These are phyloP conservation scores for Fagus sylvatica DNA, from an alignment of 306 rosid genomes.

Conservation along the genomic window DNA sequence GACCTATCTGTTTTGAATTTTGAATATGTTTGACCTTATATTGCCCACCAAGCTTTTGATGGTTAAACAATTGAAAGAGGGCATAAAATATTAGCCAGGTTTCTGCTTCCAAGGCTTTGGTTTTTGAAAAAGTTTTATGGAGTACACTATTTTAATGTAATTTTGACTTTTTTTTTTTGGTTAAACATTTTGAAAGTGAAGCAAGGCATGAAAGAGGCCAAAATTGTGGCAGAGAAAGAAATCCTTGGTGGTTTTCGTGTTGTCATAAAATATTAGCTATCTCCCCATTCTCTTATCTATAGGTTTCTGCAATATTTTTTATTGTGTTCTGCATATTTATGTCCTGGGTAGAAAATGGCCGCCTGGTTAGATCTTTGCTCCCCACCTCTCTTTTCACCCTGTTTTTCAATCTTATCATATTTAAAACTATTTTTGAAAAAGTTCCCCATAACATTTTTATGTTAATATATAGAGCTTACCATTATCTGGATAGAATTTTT, in stretches of 20 bases:
- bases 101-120: background rate
- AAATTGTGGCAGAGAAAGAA: conserved; percentile 77
- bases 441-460: background rate
- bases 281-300: conserved; percentile 2
- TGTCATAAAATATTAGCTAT: conserved; percentile 70
- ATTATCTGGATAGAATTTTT: no score
- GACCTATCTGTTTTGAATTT: background rate
- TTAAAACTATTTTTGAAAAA: background rate
- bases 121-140: no score
- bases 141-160: background rate
- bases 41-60: background rate
- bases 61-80: background rate
- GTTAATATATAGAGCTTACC: no score
- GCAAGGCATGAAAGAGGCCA: conserved; percentile 69
- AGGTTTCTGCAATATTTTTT: background rate
- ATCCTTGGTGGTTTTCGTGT: conserved; percentile 82
- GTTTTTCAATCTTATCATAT: background rate
- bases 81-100: background rate
- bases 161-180: background rate
- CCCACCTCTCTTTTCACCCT: background rate
- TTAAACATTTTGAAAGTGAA: no score
- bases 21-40: background rate
- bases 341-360: conserved; percentile 90
- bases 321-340: conserved; percentile 27
- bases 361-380: conserved; percentile 38